phyloP scores from a whole-genome alignment of 257 asterid species.

The Salvia rosmarinus region DNA sequence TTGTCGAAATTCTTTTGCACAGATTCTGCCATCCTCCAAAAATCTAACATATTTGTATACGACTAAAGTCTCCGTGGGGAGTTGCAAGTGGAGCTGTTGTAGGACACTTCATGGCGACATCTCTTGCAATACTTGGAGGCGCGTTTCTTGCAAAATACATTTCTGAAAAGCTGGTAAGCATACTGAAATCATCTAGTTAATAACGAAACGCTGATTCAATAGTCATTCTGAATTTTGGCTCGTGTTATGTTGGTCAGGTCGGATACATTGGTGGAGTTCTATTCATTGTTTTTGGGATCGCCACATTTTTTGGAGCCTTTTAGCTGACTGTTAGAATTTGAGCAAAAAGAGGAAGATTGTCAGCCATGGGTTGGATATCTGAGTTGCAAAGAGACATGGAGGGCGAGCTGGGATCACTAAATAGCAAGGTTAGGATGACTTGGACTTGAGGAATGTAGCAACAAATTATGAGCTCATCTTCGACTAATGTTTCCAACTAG shows the following conservation, averaged over 20 bases:
- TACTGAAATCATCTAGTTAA: background rate
- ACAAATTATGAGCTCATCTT: background rate
- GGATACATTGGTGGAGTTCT: constrained; percentile 89
- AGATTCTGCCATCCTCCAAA: background rate
- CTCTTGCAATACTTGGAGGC: constrained; percentile 88
- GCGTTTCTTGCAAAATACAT: constrained; percentile 90
- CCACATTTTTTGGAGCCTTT: constrained; percentile 90
- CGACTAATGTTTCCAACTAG: constrained; percentile 6
- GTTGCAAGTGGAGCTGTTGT: constrained; percentile 95
- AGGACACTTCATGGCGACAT: constrained; percentile 87
- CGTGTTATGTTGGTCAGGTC: constrained; percentile 54
- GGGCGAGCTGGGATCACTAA: background rate
- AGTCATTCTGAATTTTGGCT: constrained; percentile 17
- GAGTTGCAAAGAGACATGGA: background rate
- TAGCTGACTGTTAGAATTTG: constrained; percentile 35
- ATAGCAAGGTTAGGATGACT: constrained; percentile 26
- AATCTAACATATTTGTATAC: constrained; percentile 3
- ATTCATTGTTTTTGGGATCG: constrained; percentile 75
- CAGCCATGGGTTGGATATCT: background rate
- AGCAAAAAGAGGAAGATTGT: background rate
- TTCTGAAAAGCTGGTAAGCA: constrained; percentile 88
- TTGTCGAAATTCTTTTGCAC: background rate
- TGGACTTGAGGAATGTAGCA: constrained; percentile 20
- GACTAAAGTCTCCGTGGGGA: constrained; percentile 89
- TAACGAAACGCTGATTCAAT: background rate